These are phyloP conservation scores for Cnidoscolus chayamansa DNA, from an alignment of 441 rosid genomes.

Conservation along the genomic window DNA sequence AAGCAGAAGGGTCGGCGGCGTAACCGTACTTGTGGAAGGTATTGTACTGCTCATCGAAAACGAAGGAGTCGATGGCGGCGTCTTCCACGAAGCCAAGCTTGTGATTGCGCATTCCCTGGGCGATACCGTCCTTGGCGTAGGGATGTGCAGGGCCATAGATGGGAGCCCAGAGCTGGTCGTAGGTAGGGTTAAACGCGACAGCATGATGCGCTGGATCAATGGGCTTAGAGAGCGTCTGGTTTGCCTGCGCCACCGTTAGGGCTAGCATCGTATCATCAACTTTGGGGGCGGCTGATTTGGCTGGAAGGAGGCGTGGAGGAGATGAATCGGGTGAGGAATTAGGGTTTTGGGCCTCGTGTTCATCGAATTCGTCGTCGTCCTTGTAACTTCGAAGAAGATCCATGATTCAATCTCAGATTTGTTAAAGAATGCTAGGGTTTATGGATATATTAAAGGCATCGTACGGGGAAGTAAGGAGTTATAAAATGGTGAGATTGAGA, in stretches of 20 bases:
- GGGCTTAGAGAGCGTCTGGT: slow-evolving; percentile 55
- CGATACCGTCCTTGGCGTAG: slow-evolving; percentile 87
- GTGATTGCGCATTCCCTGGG: slow-evolving; percentile 97
- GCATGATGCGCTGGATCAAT: slow-evolving; percentile 82
- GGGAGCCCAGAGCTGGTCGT: slow-evolving; percentile 96
- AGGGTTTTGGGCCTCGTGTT: slow-evolving; percentile 28
- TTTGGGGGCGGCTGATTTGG: slow-evolving; percentile 84
- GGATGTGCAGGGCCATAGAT: slow-evolving; percentile 87
- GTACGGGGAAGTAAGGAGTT: too few species aligned
- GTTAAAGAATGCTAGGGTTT: background rate
- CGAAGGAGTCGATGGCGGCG: slow-evolving; percentile 75
- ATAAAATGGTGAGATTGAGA: too few species aligned
- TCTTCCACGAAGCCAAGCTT: slow-evolving; percentile 96
- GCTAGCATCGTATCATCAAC: slow-evolving; percentile 90
- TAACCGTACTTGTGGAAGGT: slow-evolving; percentile 87
- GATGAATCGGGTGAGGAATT: slow-evolving; percentile 66
- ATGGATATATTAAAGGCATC: too few species aligned
- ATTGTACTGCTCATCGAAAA: slow-evolving; percentile 92
- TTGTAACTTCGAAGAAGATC: slow-evolving; percentile 58
- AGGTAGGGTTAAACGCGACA: slow-evolving; percentile 74
- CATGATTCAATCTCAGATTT: slow-evolving; percentile 32
- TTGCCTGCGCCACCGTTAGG: slow-evolving; percentile 62
- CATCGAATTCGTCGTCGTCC: slow-evolving; percentile 36
- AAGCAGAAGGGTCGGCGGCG: slow-evolving; percentile 78
- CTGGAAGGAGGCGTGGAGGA: slow-evolving; percentile 65